A percentile compares a stretch with the other conserved stretches of the same genome.
Conservation (phyloP, 345 rosid genomes). For the Microthlaspi erraticum region DNA sequence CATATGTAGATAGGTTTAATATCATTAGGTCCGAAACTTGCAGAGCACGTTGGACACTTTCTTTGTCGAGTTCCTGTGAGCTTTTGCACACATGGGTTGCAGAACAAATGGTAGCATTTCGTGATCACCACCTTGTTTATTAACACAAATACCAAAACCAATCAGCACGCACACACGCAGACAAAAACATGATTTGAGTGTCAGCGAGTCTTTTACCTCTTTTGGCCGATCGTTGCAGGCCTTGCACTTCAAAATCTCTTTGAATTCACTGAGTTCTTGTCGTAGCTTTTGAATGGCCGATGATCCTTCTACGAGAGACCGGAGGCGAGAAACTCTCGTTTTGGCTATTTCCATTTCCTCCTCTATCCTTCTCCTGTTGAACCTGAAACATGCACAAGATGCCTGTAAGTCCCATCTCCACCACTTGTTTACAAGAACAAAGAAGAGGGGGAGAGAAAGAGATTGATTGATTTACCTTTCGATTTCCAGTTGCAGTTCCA, state of each 20-base stretch:
- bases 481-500: constrained; percentile 66
- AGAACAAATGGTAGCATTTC: constrained; percentile 94
- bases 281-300: constrained; percentile 70
- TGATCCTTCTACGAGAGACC: constrained; percentile 69
- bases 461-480: constrained; percentile 62
- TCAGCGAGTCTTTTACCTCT: constrained; percentile 61
- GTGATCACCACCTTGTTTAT: constrained; percentile 89
- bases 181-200: neutral
- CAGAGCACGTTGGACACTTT: constrained; percentile 83
- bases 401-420: constrained; percentile 14
- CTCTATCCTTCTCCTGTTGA: constrained; percentile 72
- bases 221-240: constrained; percentile 84
- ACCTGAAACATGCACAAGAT: constrained; percentile 51
- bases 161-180: constrained; percentile 10
- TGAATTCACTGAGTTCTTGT: constrained; percentile 84
- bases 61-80: constrained; percentile 75
- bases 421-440: neutral
- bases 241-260: constrained; percentile 88
- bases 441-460: neutral
- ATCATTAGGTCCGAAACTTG: constrained; percentile 87
- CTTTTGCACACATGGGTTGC: constrained; percentile 83
- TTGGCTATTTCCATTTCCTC: constrained; percentile 72
- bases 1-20: constrained; percentile 96
- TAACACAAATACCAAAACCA: constrained; percentile 5
- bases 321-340: constrained; percentile 70